phyloP scores from a whole-genome alignment of 1,284 basidiomycete species.

The Porogramme epimiltina region DNA sequence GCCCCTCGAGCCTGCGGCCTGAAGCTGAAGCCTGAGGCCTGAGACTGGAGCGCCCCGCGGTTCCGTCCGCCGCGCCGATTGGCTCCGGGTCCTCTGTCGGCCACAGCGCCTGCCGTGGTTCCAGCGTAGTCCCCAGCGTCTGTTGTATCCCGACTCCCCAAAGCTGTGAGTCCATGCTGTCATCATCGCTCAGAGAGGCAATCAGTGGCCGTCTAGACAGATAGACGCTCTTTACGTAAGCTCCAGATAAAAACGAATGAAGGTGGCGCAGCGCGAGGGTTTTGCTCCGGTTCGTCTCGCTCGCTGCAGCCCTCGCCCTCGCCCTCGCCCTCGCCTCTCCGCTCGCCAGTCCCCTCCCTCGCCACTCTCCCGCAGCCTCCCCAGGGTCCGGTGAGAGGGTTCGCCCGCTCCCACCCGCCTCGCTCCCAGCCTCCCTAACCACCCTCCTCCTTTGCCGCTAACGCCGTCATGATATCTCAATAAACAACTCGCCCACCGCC shows the following conservation, averaged over 20 bases:
- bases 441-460: conserved; percentile 15
- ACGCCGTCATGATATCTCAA: conserved; percentile 38
- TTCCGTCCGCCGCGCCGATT: no score
- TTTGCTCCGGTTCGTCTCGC: conserved; percentile 28
- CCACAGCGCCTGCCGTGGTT: no score
- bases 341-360: conserved; percentile 10
- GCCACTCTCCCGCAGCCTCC: conserved; percentile 13
- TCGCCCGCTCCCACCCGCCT: conserved; percentile 31
- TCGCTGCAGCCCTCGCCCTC: conserved; percentile 5
- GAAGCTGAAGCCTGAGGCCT: background rate
- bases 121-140: no score
- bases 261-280: conserved; percentile 20
- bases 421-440: background rate
- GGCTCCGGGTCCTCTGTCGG: no score
- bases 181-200: background rate
- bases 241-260: conserved; percentile 21
- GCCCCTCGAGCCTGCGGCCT: background rate
- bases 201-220: conserved; percentile 11
- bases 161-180: no score
- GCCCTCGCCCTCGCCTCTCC: conserved; percentile 17
- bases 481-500: conserved; percentile 28
- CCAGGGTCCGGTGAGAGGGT: conserved; percentile 34
- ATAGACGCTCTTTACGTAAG: conserved; percentile 19
- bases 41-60: no score
- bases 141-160: no score